phyloP scores from a whole-genome alignment of 2,329 filamentous ascomycete species.

The Aspergillus niger region DNA sequence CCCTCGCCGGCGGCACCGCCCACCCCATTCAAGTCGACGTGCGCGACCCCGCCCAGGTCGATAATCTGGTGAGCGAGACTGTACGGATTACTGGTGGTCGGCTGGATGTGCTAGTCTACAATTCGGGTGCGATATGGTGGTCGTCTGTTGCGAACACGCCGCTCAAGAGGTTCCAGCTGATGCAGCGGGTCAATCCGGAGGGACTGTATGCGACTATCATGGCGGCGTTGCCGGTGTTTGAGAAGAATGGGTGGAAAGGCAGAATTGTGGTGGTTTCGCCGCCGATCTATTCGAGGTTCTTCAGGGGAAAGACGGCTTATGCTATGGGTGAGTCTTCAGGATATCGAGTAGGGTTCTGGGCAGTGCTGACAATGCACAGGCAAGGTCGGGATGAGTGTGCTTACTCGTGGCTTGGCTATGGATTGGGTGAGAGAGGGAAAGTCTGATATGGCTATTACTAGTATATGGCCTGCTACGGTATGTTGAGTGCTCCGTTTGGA shows the following conservation, averaged over 20 bases:
- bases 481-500: conserved; percentile 30
- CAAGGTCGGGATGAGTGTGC: conserved; percentile 78
- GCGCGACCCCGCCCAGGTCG: conserved; percentile 62
- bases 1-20: conserved; percentile 63
- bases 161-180: conserved; percentile 73
- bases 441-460: conserved; percentile 72
- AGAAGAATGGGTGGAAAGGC: conserved; percentile 55
- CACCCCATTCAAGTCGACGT: conserved; percentile 71
- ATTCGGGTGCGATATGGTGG: conserved; percentile 86
- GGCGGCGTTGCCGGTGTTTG: conserved; percentile 67
- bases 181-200: conserved; percentile 74
- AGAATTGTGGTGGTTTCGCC: conserved; percentile 78
- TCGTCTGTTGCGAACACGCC: conserved; percentile 71
- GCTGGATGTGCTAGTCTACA: conserved; percentile 78
- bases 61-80: conserved; percentile 61
- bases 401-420: conserved; percentile 81
- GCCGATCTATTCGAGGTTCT: conserved; percentile 83
- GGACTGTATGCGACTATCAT: conserved; percentile 75
- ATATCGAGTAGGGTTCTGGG: too few species aligned
- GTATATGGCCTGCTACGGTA: conserved; percentile 78
- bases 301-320: conserved; percentile 82
- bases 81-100: conserved; percentile 61
- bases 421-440: conserved; percentile 70
- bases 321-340: conserved; percentile 55
- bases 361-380: conserved; percentile 38